Evolutionary conservation across 306 rosid genomes (phyloP).

Genomic region (Inga laurina): DNA sequence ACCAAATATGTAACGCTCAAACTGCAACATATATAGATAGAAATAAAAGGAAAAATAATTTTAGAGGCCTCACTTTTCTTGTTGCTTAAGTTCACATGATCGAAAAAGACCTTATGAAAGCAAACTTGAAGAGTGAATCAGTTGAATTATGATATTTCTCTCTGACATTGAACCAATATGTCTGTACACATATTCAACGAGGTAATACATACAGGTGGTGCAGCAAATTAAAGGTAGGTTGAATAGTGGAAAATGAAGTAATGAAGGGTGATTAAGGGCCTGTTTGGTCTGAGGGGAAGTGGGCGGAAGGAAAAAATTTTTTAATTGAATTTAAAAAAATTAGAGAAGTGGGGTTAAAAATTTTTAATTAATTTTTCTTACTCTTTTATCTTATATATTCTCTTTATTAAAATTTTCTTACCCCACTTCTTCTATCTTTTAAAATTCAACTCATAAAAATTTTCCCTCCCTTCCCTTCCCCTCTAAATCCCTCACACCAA

Average conservation of each 20-base stretch:
- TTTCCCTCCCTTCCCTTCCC: too few species aligned
- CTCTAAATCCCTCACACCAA: too few species aligned
- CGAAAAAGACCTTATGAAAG: slow-evolving; percentile 4
- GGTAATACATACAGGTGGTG: slow-evolving; percentile 26
- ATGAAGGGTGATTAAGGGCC: not conserved
- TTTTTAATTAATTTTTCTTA: too few species aligned
- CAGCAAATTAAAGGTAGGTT: slow-evolving; percentile 7
- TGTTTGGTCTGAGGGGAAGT: too few species aligned
- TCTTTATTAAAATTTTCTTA: too few species aligned
- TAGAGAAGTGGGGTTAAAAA: too few species aligned
- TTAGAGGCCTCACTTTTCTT: slow-evolving; percentile 31
- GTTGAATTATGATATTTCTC: not conserved
- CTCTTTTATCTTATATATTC: too few species aligned
- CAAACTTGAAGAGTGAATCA: not conserved
- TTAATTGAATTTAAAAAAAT: too few species aligned
- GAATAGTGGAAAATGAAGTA: not conserved
- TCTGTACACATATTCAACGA: not conserved
- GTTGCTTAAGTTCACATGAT: slow-evolving; percentile 27
- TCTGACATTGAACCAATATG: not conserved
- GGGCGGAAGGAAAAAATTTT: too few species aligned
- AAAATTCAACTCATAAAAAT: too few species aligned
- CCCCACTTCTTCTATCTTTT: too few species aligned
- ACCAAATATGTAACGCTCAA: not conserved
- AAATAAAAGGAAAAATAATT: not conserved
- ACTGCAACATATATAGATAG: not conserved